Evolutionary conservation across 2,329 filamentous ascomycete species (phyloP).

Genomic region (Neoscytalidium dimidiatum): DNA sequence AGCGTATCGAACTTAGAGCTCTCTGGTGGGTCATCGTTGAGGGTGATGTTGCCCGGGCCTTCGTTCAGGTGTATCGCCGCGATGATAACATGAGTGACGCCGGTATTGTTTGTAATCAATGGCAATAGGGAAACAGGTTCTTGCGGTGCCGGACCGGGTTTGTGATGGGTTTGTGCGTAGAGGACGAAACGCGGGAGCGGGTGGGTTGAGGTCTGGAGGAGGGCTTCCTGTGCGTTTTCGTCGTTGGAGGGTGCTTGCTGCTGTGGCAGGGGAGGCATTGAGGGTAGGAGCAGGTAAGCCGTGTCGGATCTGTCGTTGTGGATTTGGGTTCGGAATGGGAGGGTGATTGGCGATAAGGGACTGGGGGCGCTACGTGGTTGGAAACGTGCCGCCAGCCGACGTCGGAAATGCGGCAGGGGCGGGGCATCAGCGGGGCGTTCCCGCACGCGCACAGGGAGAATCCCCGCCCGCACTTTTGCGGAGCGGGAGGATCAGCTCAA

Average conservation of each 20-base stretch:
- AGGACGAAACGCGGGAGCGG: conserved; percentile 47
- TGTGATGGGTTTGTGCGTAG: conserved; percentile 68
- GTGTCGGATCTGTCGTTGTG: too few relatives aligned
- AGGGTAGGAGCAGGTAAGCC: not conserved
- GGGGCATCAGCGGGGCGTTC: not conserved
- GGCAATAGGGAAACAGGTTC: conserved; percentile 64
- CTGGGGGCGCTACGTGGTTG: not conserved
- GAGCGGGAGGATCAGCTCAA: not conserved
- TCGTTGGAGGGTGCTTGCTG: conserved; percentile 7
- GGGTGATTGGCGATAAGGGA: not conserved
- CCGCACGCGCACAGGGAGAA: not conserved
- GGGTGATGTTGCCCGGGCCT: conserved; percentile 65
- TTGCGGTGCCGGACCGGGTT: conserved; percentile 42
- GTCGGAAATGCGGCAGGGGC: not conserved
- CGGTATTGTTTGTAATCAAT: conserved; percentile 59
- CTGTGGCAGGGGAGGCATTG: conserved; percentile 30
- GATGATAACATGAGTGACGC: conserved; percentile 79
- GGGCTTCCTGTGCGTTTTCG: not conserved
- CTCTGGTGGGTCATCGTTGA: conserved; percentile 78
- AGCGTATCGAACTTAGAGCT: conserved; percentile 68
- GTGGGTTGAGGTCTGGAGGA: conserved; percentile 19
- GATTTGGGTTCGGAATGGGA: not conserved
- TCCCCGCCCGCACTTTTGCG: not conserved
- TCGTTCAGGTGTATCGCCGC: conserved; percentile 83
- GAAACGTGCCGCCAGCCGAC: not conserved